A percentile compares a stretch with the other conserved stretches of the same genome.
phyloP scores from a whole-genome alignment of 2,329 filamentous ascomycete species.

The Pseudogymnoascus sp. region DNA sequence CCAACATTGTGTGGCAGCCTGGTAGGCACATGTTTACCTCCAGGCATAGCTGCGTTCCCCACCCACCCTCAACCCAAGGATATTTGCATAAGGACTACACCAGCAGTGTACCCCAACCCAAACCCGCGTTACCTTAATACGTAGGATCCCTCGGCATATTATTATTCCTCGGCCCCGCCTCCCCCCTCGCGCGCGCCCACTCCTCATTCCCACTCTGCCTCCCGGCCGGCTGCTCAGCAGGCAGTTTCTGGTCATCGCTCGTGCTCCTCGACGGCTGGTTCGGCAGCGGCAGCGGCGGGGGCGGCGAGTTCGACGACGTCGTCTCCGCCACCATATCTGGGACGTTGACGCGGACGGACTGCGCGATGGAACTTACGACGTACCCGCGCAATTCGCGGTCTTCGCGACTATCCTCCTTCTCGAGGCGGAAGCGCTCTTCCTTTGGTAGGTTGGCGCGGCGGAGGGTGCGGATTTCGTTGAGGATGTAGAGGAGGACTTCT shows the following conservation, averaged over 20 bases:
- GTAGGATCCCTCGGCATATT: not conserved
- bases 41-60: not conserved
- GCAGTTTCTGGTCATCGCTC: conserved; percentile 50
- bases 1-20: not conserved
- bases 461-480: conserved; percentile 81
- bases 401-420: conserved; percentile 71
- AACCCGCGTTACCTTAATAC: not conserved
- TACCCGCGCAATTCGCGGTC: conserved; percentile 66
- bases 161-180: conserved; percentile 29
- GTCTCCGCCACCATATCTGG: not conserved
- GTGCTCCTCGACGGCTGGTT: conserved; percentile 21
- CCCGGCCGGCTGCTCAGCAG: conserved; percentile 46
- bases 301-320: too few relatives aligned
- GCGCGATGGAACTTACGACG: conserved; percentile 64
- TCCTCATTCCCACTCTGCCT: conserved; percentile 43
- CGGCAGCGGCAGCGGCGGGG: conserved; percentile 19
- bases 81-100: not conserved
- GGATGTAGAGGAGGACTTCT: conserved; percentile 81
- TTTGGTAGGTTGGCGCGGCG: conserved; percentile 79
- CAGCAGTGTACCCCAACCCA: not conserved
- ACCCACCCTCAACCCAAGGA: not conserved
- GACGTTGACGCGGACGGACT: conserved; percentile 42
- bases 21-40: not conserved
- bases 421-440: conserved; percentile 70
- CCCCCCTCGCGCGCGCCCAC: conserved; percentile 40